These are phyloP conservation scores for Erodium texanum DNA, from an alignment of 441 rosid species.

Conservation along the genomic window DNA sequence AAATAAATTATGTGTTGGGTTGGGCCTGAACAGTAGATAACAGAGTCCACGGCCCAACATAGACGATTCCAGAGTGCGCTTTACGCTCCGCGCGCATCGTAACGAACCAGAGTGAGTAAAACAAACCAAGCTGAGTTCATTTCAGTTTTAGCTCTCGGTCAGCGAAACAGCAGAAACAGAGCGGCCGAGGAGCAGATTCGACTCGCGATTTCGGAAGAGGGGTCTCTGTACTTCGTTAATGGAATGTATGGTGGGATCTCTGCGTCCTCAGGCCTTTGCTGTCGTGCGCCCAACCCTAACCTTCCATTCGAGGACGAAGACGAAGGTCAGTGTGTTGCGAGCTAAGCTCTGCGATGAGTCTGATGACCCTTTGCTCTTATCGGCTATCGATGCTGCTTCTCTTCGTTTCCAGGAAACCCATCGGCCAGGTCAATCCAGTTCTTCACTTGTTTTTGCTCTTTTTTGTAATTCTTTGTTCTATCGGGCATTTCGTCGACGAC, in stretches of 20 bases:
- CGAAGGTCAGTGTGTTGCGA: constrained; percentile 19
- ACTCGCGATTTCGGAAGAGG: not conserved
- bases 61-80: not conserved
- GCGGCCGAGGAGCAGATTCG: not conserved
- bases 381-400: constrained; percentile 55
- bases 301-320: constrained; percentile 18
- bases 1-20: too few species aligned
- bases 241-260: not conserved
- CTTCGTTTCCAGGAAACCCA: constrained; percentile 79
- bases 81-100: not conserved
- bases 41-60: too few species aligned
- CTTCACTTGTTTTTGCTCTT: not conserved
- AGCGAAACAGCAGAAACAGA: not conserved
- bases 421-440: constrained; percentile 35
- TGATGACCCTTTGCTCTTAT: constrained; percentile 47
- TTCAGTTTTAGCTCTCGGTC: too few species aligned
- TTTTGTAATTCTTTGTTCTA: too few species aligned
- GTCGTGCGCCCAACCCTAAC: constrained; percentile 10
- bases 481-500: too few species aligned
- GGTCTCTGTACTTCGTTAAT: not conserved
- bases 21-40: too few species aligned
- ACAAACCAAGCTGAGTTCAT: too few species aligned
- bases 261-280: not conserved
- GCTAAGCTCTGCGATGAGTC: constrained; percentile 39
- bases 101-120: not conserved